Evolutionary conservation across 164 flowering plant genomes (phyloP).

Genomic region (Hamamelis virginiana): DNA sequence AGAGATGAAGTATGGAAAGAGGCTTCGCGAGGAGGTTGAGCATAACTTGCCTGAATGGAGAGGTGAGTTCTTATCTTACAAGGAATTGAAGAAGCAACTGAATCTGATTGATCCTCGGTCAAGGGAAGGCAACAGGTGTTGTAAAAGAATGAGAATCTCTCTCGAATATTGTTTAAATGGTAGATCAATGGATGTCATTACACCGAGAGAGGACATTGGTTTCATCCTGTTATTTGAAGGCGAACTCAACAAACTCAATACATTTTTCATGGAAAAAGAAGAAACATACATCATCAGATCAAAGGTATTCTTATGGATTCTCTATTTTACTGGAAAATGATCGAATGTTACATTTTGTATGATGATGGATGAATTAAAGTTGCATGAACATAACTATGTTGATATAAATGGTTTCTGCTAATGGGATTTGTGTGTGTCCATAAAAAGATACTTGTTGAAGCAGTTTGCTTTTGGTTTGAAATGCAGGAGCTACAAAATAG

Average conservation of each 20-base stretch:
- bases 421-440: too few relatives aligned
- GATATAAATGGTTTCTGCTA: too few relatives aligned
- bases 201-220: not conserved
- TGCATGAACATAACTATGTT: too few relatives aligned
- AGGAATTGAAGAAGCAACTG: slow-evolving; percentile 24
- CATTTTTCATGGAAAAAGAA: slow-evolving; percentile 19
- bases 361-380: too few relatives aligned
- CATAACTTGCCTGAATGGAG: slow-evolving; percentile 21
- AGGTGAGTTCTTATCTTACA: slow-evolving; percentile 18
- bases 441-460: not conserved
- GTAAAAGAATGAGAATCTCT: not conserved
- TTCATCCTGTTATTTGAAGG: slow-evolving; percentile 13
- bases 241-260: slow-evolving; percentile 19
- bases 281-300: slow-evolving; percentile 18
- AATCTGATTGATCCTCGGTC: slow-evolving; percentile 7
- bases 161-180: not conserved
- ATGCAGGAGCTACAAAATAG: slow-evolving; percentile 17
- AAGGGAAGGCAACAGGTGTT: not conserved
- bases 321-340: too few relatives aligned
- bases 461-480: not conserved
- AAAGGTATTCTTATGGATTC: too few relatives aligned
- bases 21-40: slow-evolving; percentile 16
- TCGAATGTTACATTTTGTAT: too few relatives aligned
- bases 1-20: slow-evolving; percentile 24
- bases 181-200: not conserved